phyloP scores from a whole-genome alignment of 306 rosid genomes.

The Styphnolobium japonicum region DNA sequence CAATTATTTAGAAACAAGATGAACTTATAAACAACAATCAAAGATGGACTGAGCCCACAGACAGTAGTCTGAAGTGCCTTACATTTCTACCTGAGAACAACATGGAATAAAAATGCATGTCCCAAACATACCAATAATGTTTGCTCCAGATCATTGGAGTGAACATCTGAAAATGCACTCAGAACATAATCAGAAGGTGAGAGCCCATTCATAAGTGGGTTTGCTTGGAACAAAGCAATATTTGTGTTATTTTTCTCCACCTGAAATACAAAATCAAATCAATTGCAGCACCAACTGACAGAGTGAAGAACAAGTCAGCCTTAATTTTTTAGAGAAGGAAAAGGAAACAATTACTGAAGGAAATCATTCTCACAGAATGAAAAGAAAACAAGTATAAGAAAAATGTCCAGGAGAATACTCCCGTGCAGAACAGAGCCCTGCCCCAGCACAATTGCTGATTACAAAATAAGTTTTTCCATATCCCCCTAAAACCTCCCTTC shows the following conservation, averaged over 20 bases:
- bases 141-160: constrained; percentile 86
- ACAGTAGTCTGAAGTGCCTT: not conserved
- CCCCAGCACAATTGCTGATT: too few species aligned
- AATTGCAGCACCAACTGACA: constrained; percentile 22
- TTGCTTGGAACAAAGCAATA: constrained; percentile 56
- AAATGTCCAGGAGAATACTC: too few species aligned
- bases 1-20: not conserved
- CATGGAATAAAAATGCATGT: constrained; percentile 10
- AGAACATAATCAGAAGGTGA: constrained; percentile 84
- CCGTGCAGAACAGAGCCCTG: too few species aligned
- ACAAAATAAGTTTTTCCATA: too few species aligned
- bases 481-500: too few species aligned
- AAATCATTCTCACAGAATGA: too few species aligned
- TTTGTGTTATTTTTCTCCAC: constrained; percentile 53
- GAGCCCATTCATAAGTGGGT: constrained; percentile 64
- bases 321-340: too few species aligned
- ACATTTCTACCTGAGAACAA: not conserved
- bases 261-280: constrained; percentile 47
- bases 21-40: not conserved
- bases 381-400: too few species aligned
- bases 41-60: not conserved
- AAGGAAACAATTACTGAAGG: too few species aligned
- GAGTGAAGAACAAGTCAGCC: too few species aligned
- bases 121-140: constrained; percentile 68
- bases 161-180: constrained; percentile 70